phyloP scores from a whole-genome alignment of 2,329 filamentous ascomycete species.

The Corinectria fuckeliana region DNA sequence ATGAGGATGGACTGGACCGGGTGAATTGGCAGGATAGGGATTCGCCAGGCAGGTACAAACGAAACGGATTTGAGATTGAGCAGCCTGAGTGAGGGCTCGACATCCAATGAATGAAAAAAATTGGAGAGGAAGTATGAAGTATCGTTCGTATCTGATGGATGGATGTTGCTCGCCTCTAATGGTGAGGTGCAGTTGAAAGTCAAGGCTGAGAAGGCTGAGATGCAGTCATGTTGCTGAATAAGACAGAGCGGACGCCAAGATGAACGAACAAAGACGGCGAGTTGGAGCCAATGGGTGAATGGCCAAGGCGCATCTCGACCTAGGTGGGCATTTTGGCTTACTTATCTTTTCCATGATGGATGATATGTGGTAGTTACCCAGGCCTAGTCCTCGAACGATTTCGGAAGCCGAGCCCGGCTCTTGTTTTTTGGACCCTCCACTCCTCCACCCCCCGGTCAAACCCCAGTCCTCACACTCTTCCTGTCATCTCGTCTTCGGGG shows the following conservation, averaged over 20 bases:
- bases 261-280: not conserved
- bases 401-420: slow-evolving; percentile 15
- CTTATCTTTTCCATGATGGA: too few relatives aligned
- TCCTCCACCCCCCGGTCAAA: not conserved
- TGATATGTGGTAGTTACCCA: not conserved
- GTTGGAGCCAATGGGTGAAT: too few relatives aligned
- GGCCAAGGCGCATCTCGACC: too few relatives aligned
- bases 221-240: not conserved
- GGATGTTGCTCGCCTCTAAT: too few relatives aligned
- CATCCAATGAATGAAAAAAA: slow-evolving; percentile 37
- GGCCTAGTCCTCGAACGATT: slow-evolving; percentile 3
- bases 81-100: slow-evolving; percentile 29
- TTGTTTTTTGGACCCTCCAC: slow-evolving; percentile 3
- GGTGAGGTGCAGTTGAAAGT: not conserved
- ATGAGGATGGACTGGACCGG: slow-evolving; percentile 22
- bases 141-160: not conserved
- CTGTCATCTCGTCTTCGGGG: not conserved
- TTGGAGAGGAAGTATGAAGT: slow-evolving; percentile 10
- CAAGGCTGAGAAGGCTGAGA: not conserved
- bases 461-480: not conserved
- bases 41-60: slow-evolving; percentile 27
- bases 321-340: too few relatives aligned
- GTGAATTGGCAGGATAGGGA: slow-evolving; percentile 31
- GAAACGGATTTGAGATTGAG: slow-evolving; percentile 36
- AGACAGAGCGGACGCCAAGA: not conserved